A percentile compares a stretch with the other conserved stretches of the same genome.
Conservation (phyloP, 257 asterid genomes). For the Salvia splendens region DNA sequence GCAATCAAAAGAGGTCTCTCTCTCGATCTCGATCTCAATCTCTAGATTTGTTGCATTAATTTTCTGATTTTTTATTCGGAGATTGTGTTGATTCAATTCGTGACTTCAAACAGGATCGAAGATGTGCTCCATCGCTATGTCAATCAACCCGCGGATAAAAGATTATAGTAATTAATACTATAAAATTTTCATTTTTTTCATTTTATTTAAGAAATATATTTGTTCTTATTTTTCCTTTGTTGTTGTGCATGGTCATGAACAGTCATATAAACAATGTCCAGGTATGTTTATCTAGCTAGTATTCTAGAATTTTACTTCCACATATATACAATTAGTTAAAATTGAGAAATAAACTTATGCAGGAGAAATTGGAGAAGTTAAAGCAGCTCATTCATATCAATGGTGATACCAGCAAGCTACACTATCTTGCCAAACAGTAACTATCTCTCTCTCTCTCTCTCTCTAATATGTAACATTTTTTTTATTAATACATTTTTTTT, state of each 20-base stretch:
- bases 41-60: background rate
- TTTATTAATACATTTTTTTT: too few species aligned
- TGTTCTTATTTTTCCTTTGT: background rate
- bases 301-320: background rate
- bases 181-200: too few species aligned
- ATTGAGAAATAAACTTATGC: slow-evolving; percentile 7
- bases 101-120: slow-evolving; percentile 42
- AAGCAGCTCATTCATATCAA: slow-evolving; percentile 41
- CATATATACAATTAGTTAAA: too few species aligned
- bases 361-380: slow-evolving; percentile 60
- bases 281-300: slow-evolving; percentile 42
- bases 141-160: slow-evolving; percentile 45
- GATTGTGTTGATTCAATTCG: too few species aligned
- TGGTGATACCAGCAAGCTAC: slow-evolving; percentile 50
- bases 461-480: too few species aligned
- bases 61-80: too few species aligned
- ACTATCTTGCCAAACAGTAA: slow-evolving; percentile 56
- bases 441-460: too few species aligned
- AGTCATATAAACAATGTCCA: slow-evolving; percentile 50
- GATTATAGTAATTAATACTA: slow-evolving; percentile 38
- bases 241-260: background rate
- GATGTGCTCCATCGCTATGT: slow-evolving; percentile 49
- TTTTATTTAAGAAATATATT: background rate
- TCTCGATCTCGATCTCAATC: background rate
- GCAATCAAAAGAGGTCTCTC: slow-evolving; percentile 38